These are phyloP conservation scores for Calonectria hongkongensis DNA, from an alignment of 2,329 filamentous ascomycete species.

Conservation along the genomic window DNA sequence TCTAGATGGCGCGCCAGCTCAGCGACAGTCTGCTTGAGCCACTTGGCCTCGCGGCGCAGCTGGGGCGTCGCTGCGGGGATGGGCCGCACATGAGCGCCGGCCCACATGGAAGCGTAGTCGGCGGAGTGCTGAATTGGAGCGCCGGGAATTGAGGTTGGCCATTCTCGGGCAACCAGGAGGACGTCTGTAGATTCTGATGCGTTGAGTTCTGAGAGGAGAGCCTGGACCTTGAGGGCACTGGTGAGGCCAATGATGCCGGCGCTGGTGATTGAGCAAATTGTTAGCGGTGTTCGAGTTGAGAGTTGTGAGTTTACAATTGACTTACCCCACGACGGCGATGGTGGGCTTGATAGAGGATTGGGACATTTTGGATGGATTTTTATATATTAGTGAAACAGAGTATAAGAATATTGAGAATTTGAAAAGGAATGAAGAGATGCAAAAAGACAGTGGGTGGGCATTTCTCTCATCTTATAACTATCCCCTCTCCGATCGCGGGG, in stretches of 20 bases:
- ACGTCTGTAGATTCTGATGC: conserved; percentile 39
- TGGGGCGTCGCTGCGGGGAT: conserved; percentile 63
- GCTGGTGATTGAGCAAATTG: conserved; percentile 54
- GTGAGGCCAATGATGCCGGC: conserved; percentile 73
- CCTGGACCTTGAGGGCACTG: conserved; percentile 67
- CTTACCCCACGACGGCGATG: conserved; percentile 57
- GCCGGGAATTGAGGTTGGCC: conserved; percentile 59
- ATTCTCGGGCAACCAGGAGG: conserved; percentile 58
- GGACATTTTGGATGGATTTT: conserved; percentile 32
- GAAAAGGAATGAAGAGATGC: not conserved
- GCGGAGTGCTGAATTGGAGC: conserved; percentile 55
- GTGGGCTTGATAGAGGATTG: conserved; percentile 40
- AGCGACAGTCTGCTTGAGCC: conserved; percentile 55
- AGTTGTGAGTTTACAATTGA: no score
- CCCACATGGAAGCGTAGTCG: conserved; percentile 75
- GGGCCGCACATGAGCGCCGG: conserved; percentile 73
- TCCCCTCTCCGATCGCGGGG: conserved; percentile 14
- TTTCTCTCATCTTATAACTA: conserved; percentile 9
- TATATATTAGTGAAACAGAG: not conserved
- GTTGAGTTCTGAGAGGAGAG: conserved; percentile 37
- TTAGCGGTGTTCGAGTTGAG: not conserved
- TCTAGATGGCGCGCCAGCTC: conserved; percentile 51
- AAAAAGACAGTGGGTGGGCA: not conserved
- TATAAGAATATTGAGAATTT: not conserved
- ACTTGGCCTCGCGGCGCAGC: conserved; percentile 56